phyloP scores from a whole-genome alignment of 2,329 filamentous ascomycete species.

The Blumeria graminis region DNA sequence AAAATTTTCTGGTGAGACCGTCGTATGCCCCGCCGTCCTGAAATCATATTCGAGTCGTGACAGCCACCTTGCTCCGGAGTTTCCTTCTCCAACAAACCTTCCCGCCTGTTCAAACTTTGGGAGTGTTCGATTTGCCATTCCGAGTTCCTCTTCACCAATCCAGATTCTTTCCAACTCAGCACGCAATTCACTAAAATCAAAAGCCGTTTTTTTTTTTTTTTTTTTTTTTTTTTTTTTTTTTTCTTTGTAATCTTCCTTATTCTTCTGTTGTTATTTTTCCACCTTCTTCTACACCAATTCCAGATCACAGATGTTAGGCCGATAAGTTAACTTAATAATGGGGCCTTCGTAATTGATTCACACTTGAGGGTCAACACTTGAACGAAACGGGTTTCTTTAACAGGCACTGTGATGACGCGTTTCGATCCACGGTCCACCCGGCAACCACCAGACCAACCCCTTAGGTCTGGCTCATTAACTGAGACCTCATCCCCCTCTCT shows the following conservation, averaged over 20 bases:
- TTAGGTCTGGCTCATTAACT: too few species aligned
- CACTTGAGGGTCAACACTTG: neutral
- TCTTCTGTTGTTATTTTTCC: too few species aligned
- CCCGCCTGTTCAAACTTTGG: neutral
- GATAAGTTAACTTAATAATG: neutral
- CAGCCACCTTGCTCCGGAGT: neutral
- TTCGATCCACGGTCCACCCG: too few species aligned
- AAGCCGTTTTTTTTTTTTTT: neutral
- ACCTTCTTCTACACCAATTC: too few species aligned
- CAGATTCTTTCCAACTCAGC: neutral
- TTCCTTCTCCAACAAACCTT: neutral
- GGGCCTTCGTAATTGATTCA: neutral
- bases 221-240: constrained; percentile 23
- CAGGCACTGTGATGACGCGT: neutral
- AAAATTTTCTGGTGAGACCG: neutral
- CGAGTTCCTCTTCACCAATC: neutral
- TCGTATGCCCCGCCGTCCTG: neutral
- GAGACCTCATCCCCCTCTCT: too few species aligned
- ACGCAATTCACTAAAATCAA: neutral
- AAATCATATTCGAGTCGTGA: neutral
- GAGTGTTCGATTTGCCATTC: neutral
- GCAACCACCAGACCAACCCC: too few species aligned
- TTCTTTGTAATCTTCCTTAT: constrained; percentile 27
- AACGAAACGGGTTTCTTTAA: neutral
- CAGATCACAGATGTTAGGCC: neutral